phyloP scores from a whole-genome alignment of 2,329 filamentous ascomycete genomes.

The Xylaria arbuscula region DNA sequence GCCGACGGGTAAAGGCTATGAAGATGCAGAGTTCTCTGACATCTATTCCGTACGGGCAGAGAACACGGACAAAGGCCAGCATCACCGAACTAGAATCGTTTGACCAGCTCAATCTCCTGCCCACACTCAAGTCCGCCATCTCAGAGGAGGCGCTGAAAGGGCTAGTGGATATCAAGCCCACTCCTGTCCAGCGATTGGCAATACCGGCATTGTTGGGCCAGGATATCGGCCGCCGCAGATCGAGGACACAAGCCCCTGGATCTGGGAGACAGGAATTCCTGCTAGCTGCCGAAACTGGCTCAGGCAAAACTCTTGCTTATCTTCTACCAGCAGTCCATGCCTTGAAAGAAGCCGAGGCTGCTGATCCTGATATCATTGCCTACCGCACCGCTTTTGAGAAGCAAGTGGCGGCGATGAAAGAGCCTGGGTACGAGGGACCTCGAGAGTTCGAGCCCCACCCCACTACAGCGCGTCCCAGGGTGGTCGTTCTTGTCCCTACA shows the following conservation, averaged over 20 bases:
- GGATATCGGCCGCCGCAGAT: constrained; percentile 52
- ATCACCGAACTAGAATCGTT: constrained; percentile 79
- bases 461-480: constrained; percentile 81
- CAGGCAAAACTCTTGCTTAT: constrained; percentile 96
- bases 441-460: constrained; percentile 76
- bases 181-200: constrained; percentile 87
- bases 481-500: constrained; percentile 89
- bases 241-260: constrained; percentile 46
- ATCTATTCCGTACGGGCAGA: constrained; percentile 78
- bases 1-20: constrained; percentile 78
- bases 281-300: constrained; percentile 94
- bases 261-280: constrained; percentile 70
- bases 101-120: constrained; percentile 81
- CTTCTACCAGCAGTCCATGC: constrained; percentile 86
- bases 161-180: constrained; percentile 81
- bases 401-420: constrained; percentile 67
- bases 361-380: constrained; percentile 67
- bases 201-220: constrained; percentile 82
- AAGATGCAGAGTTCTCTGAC: constrained; percentile 91
- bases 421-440: constrained; percentile 67
- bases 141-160: constrained; percentile 77
- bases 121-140: constrained; percentile 76
- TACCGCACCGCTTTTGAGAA: constrained; percentile 67
- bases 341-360: constrained; percentile 78
- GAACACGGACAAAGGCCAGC: constrained; percentile 53